phyloP scores from a whole-genome alignment of 257 asterid species.

The Linaria vulgaris region DNA sequence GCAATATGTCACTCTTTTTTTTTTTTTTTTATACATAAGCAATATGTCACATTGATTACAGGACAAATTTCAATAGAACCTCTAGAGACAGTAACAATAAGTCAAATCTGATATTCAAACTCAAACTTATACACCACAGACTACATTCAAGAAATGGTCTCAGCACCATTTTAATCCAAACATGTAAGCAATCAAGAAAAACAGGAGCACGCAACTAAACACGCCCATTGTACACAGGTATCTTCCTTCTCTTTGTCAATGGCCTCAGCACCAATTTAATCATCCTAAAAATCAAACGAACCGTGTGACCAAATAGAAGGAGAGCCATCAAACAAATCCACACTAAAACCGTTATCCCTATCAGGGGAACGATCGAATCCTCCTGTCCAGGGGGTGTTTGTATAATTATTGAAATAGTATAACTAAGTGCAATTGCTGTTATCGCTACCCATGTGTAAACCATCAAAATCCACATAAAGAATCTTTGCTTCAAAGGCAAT shows the following conservation, averaged over 20 bases:
- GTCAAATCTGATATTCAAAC: too few species aligned
- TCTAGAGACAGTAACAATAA: too few species aligned
- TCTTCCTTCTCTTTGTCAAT: not conserved
- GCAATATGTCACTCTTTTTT: too few species aligned
- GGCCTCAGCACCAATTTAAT: not conserved
- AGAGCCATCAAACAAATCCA: slow-evolving; percentile 35
- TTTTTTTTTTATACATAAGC: too few species aligned
- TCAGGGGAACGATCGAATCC: not conserved
- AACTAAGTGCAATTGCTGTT: slow-evolving; percentile 27
- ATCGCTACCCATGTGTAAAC: slow-evolving; percentile 35
- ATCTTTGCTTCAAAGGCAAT: slow-evolving; percentile 21
- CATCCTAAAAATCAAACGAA: slow-evolving; percentile 23
- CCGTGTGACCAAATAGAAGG: slow-evolving; percentile 30
- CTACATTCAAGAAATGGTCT: too few species aligned
- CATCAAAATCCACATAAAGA: slow-evolving; percentile 31
- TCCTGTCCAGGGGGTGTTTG: slow-evolving; percentile 7
- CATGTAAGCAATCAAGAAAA: too few species aligned
- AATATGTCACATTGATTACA: too few species aligned
- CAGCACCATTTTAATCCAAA: too few species aligned
- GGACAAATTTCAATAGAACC: too few species aligned
- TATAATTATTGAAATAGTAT: slow-evolving; percentile 16
- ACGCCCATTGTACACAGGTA: not conserved
- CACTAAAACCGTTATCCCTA: slow-evolving; percentile 24
- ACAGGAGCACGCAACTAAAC: too few species aligned
- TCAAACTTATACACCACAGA: too few species aligned